These are phyloP conservation scores for Aegle marmelos DNA, from an alignment of 345 rosid species.

Conservation along the genomic window DNA sequence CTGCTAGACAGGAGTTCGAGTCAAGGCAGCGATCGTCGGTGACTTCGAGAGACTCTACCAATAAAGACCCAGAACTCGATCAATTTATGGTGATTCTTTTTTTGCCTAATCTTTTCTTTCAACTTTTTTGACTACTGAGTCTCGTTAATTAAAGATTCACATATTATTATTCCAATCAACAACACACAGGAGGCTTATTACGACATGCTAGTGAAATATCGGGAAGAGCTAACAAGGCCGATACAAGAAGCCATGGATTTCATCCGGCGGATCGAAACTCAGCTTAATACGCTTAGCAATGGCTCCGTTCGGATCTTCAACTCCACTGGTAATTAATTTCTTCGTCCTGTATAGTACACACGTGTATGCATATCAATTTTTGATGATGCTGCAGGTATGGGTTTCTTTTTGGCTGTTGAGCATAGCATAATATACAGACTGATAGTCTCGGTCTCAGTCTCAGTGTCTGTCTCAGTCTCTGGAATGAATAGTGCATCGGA, in stretches of 20 bases:
- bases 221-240: constrained; percentile 88
- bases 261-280: constrained; percentile 94
- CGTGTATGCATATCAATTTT: too few relatives aligned
- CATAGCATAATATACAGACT: too few relatives aligned
- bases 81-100: constrained; percentile 78
- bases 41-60: constrained; percentile 33
- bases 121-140: too few relatives aligned
- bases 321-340: constrained; percentile 52
- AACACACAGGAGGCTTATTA: constrained; percentile 79
- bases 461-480: not conserved
- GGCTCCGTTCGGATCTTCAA: constrained; percentile 75
- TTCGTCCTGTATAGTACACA: too few relatives aligned
- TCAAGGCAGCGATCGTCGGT: constrained; percentile 53
- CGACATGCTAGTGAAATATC: constrained; percentile 92
- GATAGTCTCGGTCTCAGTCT: not conserved
- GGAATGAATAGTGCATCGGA: constrained; percentile 5
- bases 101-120: not conserved
- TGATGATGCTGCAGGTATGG: constrained; percentile 17
- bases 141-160: not conserved
- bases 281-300: constrained; percentile 70
- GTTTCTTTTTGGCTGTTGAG: not conserved
- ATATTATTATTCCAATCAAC: not conserved
- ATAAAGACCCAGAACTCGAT: constrained; percentile 92
- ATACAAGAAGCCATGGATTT: constrained; percentile 97
- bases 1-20: constrained; percentile 76